Base-by-base conservation (phyloP, 805 yeast genomes). In the Saturnispora dispora region DNA sequence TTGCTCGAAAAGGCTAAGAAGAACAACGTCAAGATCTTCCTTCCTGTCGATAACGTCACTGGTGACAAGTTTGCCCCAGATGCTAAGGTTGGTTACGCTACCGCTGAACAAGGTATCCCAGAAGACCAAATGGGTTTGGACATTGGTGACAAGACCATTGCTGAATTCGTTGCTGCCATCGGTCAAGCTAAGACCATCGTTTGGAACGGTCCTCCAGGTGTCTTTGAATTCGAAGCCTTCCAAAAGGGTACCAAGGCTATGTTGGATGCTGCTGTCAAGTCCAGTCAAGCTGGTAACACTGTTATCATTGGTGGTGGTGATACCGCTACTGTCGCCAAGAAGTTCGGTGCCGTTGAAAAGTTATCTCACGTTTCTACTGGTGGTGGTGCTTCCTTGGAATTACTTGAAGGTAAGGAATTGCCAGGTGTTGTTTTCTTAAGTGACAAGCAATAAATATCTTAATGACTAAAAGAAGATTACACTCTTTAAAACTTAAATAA, bases 191-290 rank as follows among this genome's bases (percentile, higher is more conserved):
- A 91, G 83, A 93, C 99, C 66, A 91, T 93, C 65, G 93, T 93
- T 70, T 93, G 99, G 99, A 93, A 93, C 79, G 99, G 99, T 71
- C 99, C 99, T 59, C 97, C 99, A 74, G 99, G 99, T 80, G 99
- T 93, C 63, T 93, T 93, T 71, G 99, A 93, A 78, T 93, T 93
- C 67, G 96, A 88, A 62, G 79, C 78, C 66, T 93, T 93, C 70
- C 85, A 96, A 62, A 73, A 73, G 55, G 98, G 98, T 75, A 91
- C 98, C 69, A 87, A 90, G 76, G 71, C 88, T 55, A 74, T 91
- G 73, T 82, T 91, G 64, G 95, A 83, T 57, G 95, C 93, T 63
- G 84, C 84, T 67, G 95, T 90, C 61, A 76, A 80, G 68, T 84
- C 96, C 58, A 88, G 89, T 64, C 82, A 79, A 71, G 79, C 81